Percentiles rank a stretch among this genome's conserved stretches.
Evolutionary conservation across 2,329 filamentous ascomycete species (phyloP).

Genomic region (Daldinia sp.): DNA sequence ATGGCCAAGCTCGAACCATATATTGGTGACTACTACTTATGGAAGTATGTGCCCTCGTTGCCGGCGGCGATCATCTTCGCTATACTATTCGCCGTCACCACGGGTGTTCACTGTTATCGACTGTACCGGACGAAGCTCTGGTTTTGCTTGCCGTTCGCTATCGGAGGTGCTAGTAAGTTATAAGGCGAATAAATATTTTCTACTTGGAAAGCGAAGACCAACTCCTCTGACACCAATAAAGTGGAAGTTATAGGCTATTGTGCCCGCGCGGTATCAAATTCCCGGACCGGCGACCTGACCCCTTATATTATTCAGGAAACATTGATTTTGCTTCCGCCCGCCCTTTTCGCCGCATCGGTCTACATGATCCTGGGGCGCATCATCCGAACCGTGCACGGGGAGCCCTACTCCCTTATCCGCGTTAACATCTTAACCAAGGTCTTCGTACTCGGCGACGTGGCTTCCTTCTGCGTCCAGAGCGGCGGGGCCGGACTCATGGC

Average conservation of each 20-base stretch:
- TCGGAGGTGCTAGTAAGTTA: conserved; percentile 56
- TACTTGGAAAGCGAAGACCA: neutral
- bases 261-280: conserved; percentile 44
- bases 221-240: conserved; percentile 43
- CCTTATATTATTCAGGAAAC: conserved; percentile 55
- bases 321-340: conserved; percentile 57
- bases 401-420: conserved; percentile 47
- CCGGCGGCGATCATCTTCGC: conserved; percentile 55
- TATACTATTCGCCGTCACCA: conserved; percentile 52
- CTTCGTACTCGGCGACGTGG: conserved; percentile 63
- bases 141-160: conserved; percentile 59
- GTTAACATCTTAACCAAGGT: conserved; percentile 58
- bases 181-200: neutral
- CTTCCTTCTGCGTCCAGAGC: conserved; percentile 61
- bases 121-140: conserved; percentile 55
- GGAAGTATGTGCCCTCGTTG: conserved; percentile 52
- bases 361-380: conserved; percentile 60
- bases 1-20: conserved; percentile 48
- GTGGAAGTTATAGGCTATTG: conserved; percentile 57
- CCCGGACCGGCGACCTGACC: conserved; percentile 45
- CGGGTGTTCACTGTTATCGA: conserved; percentile 52
- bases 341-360: conserved; percentile 58
- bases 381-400: conserved; percentile 50
- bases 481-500: conserved; percentile 52
- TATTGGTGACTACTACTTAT: conserved; percentile 47